Base-by-base conservation (phyloP, 2,329 filamentous ascomycete species). In the Pseudopithomyces chartarum region DNA sequence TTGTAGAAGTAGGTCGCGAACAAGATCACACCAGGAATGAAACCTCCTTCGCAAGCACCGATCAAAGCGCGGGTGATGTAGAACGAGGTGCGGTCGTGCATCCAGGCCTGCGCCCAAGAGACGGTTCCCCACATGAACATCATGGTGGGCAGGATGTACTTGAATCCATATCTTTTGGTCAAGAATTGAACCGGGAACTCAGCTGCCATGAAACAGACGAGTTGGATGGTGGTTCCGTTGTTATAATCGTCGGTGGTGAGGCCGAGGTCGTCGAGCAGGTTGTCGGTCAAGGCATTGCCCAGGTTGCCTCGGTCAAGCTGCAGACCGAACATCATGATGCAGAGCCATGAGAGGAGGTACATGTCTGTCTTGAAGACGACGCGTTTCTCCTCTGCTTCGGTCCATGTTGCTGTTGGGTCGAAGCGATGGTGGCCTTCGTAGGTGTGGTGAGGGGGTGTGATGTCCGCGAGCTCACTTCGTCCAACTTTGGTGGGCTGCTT, bases 1-100 rank as follows among this genome's bases (percentile, higher is more conserved):
- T 85, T 92, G 78, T 91, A 92, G 73, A 89, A 92, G 73, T 92
- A 92, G 1, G 85, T 87, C 4, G 91, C 79, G 74, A 88, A 91
- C 0, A 89, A 76, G 15, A 89, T 82, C 17, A 85, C 84, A 54
- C 86, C 85, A 0, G 85, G 84, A 47, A 88, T 87, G 61, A 87
- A 88, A 2, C 78, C 78, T 34, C 73, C 78, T 61, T 78, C 78
- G 38, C 78, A 74, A 22, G 78, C 61, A 4, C 79, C 78, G 6
- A 81, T 71, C 2, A 81, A 67, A 15, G 73, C 73, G 26, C 80
- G 69, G 4, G 69, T 70, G 7, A 77, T 70, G 56, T 73, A 79
- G 59, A 80, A 81, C 0, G 73, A 74, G 0, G 71, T 69, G 38
- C 76, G 77, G 6, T 79, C 82, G 40, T 67, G 62, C 11, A 95